Evolutionary conservation across 2,329 filamentous ascomycete genomes (phyloP).

Genomic region (Cryoendolithus antarcticus): DNA sequence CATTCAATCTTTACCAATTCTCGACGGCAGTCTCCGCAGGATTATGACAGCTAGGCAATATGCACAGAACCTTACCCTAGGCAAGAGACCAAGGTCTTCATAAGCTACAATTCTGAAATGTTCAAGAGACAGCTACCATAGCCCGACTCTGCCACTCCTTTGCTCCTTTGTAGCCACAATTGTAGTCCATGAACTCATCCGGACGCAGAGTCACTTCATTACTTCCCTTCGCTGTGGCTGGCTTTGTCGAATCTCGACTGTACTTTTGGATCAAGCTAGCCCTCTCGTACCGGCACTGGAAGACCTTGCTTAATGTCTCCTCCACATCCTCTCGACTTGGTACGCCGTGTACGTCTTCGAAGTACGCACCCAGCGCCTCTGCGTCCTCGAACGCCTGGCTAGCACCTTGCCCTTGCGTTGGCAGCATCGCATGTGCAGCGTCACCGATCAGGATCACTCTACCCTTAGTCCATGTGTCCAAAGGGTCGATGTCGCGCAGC

Average conservation of each 20-base stretch:
- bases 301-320: conserved; percentile 12
- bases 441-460: conserved; percentile 25
- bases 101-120: too few relatives aligned
- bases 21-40: too few relatives aligned
- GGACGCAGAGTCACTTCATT: conserved; percentile 24
- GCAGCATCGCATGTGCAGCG: conserved; percentile 29
- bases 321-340: conserved; percentile 14
- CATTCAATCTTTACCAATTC: too few relatives aligned
- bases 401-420: conserved; percentile 32
- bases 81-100: too few relatives aligned
- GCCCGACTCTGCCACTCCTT: conserved; percentile 17
- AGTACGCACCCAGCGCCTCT: conserved; percentile 22
- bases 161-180: conserved; percentile 27
- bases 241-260: conserved; percentile 31
- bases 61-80: too few relatives aligned
- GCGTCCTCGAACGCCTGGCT: conserved; percentile 33
- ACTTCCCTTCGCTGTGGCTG: conserved; percentile 24
- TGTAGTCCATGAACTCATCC: conserved; percentile 32
- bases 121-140: too few relatives aligned
- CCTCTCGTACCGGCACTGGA: conserved; percentile 24
- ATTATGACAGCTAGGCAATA: too few relatives aligned
- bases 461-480: conserved; percentile 25
- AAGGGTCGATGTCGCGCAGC: conserved; percentile 31
- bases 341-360: conserved; percentile 9
- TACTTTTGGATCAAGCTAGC: conserved; percentile 31